These are phyloP conservation scores for Benincasa hispida DNA, from an alignment of 306 rosid genomes.

Conservation along the genomic window DNA sequence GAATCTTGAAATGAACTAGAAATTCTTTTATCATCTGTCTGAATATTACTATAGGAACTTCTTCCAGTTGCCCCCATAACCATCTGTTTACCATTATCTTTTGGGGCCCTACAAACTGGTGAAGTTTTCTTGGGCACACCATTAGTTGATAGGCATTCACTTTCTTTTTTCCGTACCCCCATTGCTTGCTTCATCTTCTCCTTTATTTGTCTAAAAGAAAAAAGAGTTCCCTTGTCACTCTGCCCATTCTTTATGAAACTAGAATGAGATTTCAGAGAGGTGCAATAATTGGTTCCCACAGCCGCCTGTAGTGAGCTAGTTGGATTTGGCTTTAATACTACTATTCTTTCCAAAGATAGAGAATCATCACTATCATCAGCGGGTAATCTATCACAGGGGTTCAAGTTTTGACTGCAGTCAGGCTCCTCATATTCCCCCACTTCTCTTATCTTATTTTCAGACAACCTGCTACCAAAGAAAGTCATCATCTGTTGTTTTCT, in stretches of 20 bases:
- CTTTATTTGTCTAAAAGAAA: slow-evolving; percentile 31
- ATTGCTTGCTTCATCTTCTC: slow-evolving; percentile 41
- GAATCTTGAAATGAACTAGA: slow-evolving; percentile 17
- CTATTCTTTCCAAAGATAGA: slow-evolving; percentile 24
- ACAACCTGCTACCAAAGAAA: slow-evolving; percentile 7
- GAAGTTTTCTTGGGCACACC: slow-evolving; percentile 9
- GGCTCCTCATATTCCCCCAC: slow-evolving; percentile 24
- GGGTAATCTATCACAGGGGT: slow-evolving; percentile 13
- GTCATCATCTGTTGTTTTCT: slow-evolving; percentile 18
- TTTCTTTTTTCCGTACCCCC: slow-evolving; percentile 33
- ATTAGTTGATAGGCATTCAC: slow-evolving; percentile 12
- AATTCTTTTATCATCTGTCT: slow-evolving; percentile 5
- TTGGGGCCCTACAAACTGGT: slow-evolving; percentile 7
- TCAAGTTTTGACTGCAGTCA: background rate
- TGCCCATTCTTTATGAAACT: slow-evolving; percentile 14
- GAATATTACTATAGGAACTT: slow-evolving; percentile 6
- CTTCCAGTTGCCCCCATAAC: slow-evolving; percentile 16
- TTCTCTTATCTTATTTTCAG: slow-evolving; percentile 15
- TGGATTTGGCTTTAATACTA: slow-evolving; percentile 34
- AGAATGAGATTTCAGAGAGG: slow-evolving; percentile 20
- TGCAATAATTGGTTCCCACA: slow-evolving; percentile 7
- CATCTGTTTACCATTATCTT: slow-evolving; percentile 22
- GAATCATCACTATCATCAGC: slow-evolving; percentile 16
- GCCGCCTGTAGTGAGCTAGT: slow-evolving; percentile 13
- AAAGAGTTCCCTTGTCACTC: slow-evolving; percentile 16